Evolutionary conservation across 441 rosid species (phyloP), one percentile per base, ranked within the genome.

Genomic region (Bocquillonia castaneifolia): DNA sequence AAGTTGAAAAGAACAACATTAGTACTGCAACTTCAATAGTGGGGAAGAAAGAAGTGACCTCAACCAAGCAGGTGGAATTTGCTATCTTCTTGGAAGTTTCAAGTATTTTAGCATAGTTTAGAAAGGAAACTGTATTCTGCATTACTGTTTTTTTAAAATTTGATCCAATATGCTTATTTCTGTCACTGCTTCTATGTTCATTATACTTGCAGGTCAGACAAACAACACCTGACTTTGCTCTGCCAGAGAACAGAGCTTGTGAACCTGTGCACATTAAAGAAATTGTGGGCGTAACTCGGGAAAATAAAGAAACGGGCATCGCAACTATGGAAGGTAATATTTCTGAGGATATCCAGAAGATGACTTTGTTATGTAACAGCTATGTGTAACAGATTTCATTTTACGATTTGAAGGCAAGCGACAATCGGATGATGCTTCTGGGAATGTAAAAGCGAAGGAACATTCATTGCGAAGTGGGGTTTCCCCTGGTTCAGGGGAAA

Each of bases 21-120:
- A 15, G 17, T 45, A 23, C 54, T 34, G 59, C 47, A 10, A 62
- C 57, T n/a, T n/a, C n/a, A 55, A 51, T 59, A 34, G 63, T 66
- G 25, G 74, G 75, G 76, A 40, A 59, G 31, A 64, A n/a, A 28
- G 76, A 69, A 60, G 53, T 60, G 52, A 14, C 55, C 9, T 23
- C 72, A 34, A 56, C 54, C 59, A 47, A 68, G 26, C 51, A 22
- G 69, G 79, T 77, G 51, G 68, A 28, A 14, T 42, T 42, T 6
- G 6, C 12, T 12, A 36, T 36, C 9, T 36, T 2, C 47, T 42
- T 42, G 47, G 13, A 42, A 5, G 12, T 42, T 42, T 42, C 40
- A 4, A 36, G 5, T 3, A 9, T 36, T 36, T 36, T 9, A 36
- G 40, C 40, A 36, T 36, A 3, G 4, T 9, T 36, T 3, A 36